Percentiles rank a stretch among this genome's conserved stretches.
These are phyloP conservation scores for Saturnispora galanensis DNA, from an alignment of 805 yeast genomes.

Conservation along the genomic window DNA sequence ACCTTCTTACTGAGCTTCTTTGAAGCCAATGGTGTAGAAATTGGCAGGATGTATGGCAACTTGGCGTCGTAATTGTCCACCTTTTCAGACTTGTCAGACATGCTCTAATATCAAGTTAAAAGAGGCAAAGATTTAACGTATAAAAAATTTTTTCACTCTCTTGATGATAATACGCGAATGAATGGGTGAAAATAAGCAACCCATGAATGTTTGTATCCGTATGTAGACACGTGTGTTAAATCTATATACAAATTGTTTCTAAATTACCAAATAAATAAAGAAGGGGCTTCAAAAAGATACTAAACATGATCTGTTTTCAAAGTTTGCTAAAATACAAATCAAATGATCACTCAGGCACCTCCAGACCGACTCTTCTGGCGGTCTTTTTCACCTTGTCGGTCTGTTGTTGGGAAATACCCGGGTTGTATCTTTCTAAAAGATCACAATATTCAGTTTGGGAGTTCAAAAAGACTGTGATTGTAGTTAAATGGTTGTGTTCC, in stretches of 20 bases:
- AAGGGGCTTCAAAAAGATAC: conserved; percentile 1
- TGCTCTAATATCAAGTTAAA: neutral
- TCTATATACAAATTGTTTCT: neutral
- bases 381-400: conserved; percentile 69
- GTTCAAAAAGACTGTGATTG: conserved; percentile 50
- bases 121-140: too few relatives aligned
- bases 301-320: neutral
- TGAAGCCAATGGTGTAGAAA: conserved; percentile 91
- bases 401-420: conserved; percentile 70
- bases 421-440: conserved; percentile 76
- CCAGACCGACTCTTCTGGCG: conserved; percentile 84
- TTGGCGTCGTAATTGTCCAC: conserved; percentile 72
- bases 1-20: conserved; percentile 93
- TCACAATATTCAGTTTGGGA: conserved; percentile 73
- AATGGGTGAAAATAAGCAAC: neutral
- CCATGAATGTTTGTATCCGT: too few relatives aligned
- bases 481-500: conserved; percentile 37
- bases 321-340: neutral
- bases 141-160: neutral
- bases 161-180: conserved; percentile 1
- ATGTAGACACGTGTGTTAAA: too few relatives aligned
- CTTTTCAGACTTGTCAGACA: conserved; percentile 11
- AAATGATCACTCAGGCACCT: conserved; percentile 40
- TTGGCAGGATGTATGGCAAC: conserved; percentile 81
- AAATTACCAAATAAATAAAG: neutral